phyloP scores from a whole-genome alignment of 768 basidiomycete genomes.

The Rubroboletus pulcherrimus region DNA sequence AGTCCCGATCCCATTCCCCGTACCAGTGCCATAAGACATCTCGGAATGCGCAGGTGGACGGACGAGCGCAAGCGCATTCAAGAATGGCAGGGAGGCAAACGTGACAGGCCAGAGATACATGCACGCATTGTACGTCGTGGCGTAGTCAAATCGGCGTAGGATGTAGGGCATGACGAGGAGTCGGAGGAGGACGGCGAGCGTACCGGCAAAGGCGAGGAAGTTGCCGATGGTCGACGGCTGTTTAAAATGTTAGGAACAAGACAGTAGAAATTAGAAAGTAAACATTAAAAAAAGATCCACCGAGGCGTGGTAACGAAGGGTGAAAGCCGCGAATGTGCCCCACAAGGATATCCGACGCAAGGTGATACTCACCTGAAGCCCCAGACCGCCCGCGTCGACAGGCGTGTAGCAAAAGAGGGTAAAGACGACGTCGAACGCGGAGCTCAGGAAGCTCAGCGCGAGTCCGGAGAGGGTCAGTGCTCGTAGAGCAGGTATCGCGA shows the following conservation, averaged over 20 bases:
- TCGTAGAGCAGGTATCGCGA: constrained; percentile 47
- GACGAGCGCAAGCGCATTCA: not conserved
- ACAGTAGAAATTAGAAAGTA: constrained; percentile 9
- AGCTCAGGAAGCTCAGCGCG: constrained; percentile 47
- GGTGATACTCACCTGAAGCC: constrained; percentile 41
- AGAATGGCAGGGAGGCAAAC: constrained; percentile 2
- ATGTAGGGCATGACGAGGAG: constrained; percentile 43
- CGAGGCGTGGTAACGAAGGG: not conserved
- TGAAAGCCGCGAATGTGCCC: no score
- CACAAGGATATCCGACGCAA: not conserved
- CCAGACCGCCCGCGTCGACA: constrained; percentile 49
- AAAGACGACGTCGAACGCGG: constrained; percentile 59
- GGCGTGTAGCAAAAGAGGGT: constrained; percentile 61
- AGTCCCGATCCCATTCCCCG: not conserved
- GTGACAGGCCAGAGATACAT: constrained; percentile 4
- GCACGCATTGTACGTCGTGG: not conserved
- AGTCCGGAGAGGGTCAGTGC: constrained; percentile 47
- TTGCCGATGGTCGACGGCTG: constrained; percentile 55
- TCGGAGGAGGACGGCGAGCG: constrained; percentile 45
- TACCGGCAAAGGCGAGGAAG: constrained; percentile 48
- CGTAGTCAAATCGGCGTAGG: constrained; percentile 9
- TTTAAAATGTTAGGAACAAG: not conserved
- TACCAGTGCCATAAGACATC: not conserved
- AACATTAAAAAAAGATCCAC: not conserved
- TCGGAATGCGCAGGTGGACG: not conserved